Evolutionary conservation across 139 green algal species (phyloP).

Genomic region (Ostreobium quekettii): DNA sequence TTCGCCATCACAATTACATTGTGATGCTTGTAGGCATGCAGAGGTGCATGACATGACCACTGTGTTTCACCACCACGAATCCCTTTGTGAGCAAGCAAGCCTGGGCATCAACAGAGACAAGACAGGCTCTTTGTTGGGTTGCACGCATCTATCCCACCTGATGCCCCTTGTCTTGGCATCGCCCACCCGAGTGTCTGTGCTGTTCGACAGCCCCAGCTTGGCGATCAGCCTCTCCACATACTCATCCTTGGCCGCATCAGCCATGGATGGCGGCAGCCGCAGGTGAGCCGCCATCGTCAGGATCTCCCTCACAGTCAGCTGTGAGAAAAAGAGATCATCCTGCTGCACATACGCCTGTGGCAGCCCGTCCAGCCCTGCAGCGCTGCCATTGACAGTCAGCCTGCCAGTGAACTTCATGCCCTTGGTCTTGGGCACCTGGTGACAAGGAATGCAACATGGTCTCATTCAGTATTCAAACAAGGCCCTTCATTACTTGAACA

Average conservation of each 20-base stretch:
- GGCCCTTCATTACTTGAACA: no score
- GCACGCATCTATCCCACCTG: no score
- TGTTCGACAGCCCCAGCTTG: constrained; percentile 60
- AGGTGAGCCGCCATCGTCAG: constrained; percentile 67
- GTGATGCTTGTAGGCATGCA: no score
- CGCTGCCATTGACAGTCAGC: constrained; percentile 38
- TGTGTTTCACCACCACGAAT: no score
- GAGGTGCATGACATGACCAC: no score
- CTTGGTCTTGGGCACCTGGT: constrained; percentile 37
- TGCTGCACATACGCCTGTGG: constrained; percentile 78
- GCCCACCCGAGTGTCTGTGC: constrained; percentile 54
- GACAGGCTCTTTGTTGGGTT: no score
- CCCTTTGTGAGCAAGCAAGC: no score
- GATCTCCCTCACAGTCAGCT: constrained; percentile 68
- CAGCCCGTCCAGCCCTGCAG: not conserved
- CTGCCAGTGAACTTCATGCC: constrained; percentile 30
- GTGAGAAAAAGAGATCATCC: constrained; percentile 87
- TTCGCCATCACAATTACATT: no score
- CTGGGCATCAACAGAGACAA: no score
- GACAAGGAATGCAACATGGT: no score
- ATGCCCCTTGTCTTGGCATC: constrained; percentile 62
- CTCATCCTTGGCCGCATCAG: constrained; percentile 17
- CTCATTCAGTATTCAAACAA: no score
- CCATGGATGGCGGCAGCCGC: constrained; percentile 37
- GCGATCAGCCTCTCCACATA: constrained; percentile 61